Evolutionary conservation across 192 early-diverging fungal species (phyloP).

Genomic region (Gonapodya prolifera): DNA sequence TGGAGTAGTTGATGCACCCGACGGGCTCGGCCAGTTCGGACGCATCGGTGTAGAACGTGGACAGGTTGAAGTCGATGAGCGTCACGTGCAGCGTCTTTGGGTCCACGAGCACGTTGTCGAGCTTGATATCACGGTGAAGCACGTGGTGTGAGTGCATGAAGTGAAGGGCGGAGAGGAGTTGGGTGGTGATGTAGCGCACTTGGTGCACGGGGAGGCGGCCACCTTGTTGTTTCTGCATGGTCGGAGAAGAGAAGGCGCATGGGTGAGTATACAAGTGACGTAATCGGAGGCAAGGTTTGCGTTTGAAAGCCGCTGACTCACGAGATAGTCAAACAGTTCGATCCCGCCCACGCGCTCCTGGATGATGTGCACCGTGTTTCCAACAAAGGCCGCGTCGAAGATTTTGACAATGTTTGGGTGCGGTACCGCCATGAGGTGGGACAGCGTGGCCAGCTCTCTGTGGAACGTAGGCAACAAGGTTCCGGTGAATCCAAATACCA

Average conservation of each 20-base stretch:
- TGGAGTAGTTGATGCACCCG: background rate
- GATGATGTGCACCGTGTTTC: background rate
- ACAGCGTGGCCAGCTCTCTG: background rate
- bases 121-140: slow-evolving; percentile 4
- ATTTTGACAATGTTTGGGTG: background rate
- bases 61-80: background rate
- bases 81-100: background rate
- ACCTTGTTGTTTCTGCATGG: background rate
- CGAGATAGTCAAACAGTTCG: background rate
- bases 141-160: background rate
- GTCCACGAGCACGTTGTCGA: slow-evolving; percentile 3
- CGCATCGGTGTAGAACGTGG: background rate
- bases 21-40: background rate
- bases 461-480: no score
- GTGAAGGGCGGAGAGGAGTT: background rate
- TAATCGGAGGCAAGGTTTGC: no score
- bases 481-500: no score
- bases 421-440: background rate
- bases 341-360: background rate
- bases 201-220: background rate
- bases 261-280: background rate
- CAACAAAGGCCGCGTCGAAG: background rate
- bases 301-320: background rate
- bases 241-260: background rate
- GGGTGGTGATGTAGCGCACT: background rate